Percentiles rank a stretch among this genome's conserved stretches.
These are phyloP conservation scores for Endoconidiophora laricicola DNA, from an alignment of 2,329 filamentous ascomycete species.

Conservation along the genomic window DNA sequence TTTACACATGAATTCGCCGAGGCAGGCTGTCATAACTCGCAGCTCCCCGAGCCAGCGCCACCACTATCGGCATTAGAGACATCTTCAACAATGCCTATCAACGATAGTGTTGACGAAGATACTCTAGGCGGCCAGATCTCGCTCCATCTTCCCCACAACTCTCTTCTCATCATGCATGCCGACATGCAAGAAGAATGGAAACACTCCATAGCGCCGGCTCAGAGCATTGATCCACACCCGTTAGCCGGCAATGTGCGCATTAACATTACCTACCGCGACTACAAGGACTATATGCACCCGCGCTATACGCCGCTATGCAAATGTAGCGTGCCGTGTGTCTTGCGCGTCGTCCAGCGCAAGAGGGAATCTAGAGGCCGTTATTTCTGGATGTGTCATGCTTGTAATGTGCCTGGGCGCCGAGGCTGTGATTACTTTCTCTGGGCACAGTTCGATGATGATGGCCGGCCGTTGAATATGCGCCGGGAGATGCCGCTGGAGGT, in stretches of 20 bases:
- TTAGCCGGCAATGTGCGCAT: slow-evolving; percentile 65
- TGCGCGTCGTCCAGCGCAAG: slow-evolving; percentile 68
- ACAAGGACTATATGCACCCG: slow-evolving; percentile 62
- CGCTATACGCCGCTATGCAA: slow-evolving; percentile 59
- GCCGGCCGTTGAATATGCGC: slow-evolving; percentile 38
- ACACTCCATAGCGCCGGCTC: slow-evolving; percentile 62
- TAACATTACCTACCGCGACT: slow-evolving; percentile 88
- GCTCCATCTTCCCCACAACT: slow-evolving; percentile 89
- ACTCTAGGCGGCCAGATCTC: slow-evolving; percentile 73
- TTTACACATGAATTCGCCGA: not conserved
- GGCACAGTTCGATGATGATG: slow-evolving; percentile 77
- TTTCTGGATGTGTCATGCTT: slow-evolving; percentile 85
- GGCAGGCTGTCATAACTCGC: not conserved
- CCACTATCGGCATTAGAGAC: too few species aligned
- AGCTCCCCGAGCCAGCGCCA: too few species aligned
- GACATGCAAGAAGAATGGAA: slow-evolving; percentile 98
- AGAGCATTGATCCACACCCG: slow-evolving; percentile 69
- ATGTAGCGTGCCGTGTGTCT: slow-evolving; percentile 50
- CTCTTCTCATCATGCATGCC: slow-evolving; percentile 85
- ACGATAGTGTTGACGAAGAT: slow-evolving; percentile 21
- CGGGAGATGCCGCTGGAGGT: too few species aligned
- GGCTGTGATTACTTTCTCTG: slow-evolving; percentile 69
- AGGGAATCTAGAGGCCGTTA: slow-evolving; percentile 63
- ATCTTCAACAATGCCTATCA: too few species aligned
- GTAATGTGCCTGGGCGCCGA: slow-evolving; percentile 50